These are phyloP conservation scores for Saccharomyces paradoxus DNA, from an alignment of 805 yeast species.

Conservation along the genomic window DNA sequence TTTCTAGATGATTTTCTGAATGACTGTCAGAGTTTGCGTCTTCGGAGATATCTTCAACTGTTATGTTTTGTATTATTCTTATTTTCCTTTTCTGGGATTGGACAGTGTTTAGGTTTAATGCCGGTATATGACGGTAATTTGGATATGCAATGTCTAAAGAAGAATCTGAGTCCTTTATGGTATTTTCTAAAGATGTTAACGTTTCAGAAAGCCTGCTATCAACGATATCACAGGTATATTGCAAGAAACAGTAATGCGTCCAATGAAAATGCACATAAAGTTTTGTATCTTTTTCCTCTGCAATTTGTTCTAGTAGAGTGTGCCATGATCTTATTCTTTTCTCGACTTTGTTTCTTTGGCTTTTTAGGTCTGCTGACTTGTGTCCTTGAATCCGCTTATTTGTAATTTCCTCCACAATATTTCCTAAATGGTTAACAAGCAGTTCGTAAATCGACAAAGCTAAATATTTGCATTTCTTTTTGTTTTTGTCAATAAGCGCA, in stretches of 20 bases:
- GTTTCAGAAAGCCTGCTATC: conserved; percentile 25
- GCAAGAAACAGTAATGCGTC: conserved; percentile 40
- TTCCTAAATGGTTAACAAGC: conserved; percentile 36
- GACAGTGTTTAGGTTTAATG: conserved; percentile 42
- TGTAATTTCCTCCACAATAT: conserved; percentile 25
- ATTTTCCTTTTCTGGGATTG: conserved; percentile 61
- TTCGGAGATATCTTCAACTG: conserved; percentile 39
- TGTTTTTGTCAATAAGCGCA: conserved; percentile 12
- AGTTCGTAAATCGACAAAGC: conserved; percentile 39
- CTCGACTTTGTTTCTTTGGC: conserved; percentile 36
- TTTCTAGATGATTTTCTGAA: conserved; percentile 22
- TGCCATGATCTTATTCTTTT: conserved; percentile 46
- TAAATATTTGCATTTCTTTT: conserved; percentile 9
- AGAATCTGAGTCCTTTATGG: conserved; percentile 6
- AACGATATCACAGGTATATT: conserved; percentile 33
- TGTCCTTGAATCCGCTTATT: conserved; percentile 28
- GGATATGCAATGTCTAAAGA: conserved; percentile 36
- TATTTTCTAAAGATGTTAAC: conserved; percentile 17
- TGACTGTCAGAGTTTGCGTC: conserved; percentile 20
- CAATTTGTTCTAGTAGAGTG: conserved; percentile 27
- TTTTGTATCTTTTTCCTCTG: conserved; percentile 6
- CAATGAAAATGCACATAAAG: conserved; percentile 37
- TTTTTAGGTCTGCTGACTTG: conserved; percentile 28
- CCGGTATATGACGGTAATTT: conserved; percentile 55
- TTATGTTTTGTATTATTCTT: conserved; percentile 44